A percentile compares a stretch with the other conserved stretches of the same genome.
Conservation (phyloP, 1,139 yeast genomes). For the Arxiozyma bovina region DNA sequence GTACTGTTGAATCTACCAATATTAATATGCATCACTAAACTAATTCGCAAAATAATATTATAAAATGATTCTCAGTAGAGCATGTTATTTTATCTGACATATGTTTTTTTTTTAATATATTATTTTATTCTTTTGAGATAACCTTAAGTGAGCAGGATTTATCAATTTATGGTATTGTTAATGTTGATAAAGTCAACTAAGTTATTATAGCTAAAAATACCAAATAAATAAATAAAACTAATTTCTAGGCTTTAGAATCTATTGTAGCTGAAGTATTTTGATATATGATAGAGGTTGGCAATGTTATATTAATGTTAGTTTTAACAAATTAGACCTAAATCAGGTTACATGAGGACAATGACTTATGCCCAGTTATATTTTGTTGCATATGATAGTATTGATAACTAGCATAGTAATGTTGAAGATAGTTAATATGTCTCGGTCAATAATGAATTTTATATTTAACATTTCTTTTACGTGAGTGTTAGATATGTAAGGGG, state of each 20-base stretch:
- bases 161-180: no score
- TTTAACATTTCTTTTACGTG: neutral
- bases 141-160: no score
- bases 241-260: neutral
- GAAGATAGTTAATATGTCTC: neutral
- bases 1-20: no score
- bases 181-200: neutral
- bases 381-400: neutral
- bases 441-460: neutral
- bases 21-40: no score
- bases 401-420: neutral
- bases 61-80: no score
- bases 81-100: no score
- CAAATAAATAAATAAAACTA: neutral
- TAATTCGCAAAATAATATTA: no score
- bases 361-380: neutral
- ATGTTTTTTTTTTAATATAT: no score
- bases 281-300: neutral
- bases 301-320: neutral
- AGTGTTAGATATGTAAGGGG: neutral
- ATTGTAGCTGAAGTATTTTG: neutral
- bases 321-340: neutral
- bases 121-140: no score
- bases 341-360: neutral
- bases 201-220: neutral